phyloP scores from a whole-genome alignment of 73 alveolate species.

The Stentor roeselii region DNA sequence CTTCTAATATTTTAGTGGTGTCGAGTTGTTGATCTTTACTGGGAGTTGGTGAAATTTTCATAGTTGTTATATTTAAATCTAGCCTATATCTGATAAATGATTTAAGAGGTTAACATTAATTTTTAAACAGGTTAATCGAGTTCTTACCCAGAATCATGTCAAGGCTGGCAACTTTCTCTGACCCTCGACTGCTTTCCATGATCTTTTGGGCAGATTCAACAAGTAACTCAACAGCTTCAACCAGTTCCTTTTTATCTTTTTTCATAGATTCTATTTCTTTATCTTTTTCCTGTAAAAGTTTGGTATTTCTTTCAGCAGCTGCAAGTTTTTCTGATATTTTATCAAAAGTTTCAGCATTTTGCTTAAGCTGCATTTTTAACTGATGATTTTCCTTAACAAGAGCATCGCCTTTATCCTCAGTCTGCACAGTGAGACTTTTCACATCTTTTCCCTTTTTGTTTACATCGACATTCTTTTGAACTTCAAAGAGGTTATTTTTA shows the following conservation, averaged over 20 bases:
- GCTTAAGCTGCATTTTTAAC: not conserved
- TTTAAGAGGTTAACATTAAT: too few species aligned
- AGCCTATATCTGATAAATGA: too few species aligned
- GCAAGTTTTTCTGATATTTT: not conserved
- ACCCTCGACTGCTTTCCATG: not conserved
- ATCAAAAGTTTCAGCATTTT: not conserved
- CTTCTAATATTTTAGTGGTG: too few species aligned
- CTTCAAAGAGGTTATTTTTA: not conserved
- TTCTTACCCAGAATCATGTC: too few species aligned
- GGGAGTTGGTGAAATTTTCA: too few species aligned
- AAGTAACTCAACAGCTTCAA: not conserved
- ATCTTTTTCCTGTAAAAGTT: not conserved
- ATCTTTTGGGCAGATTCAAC: not conserved
- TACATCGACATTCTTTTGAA: not conserved
- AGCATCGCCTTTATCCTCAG: not conserved
- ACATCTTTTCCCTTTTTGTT: not conserved
- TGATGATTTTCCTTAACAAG: not conserved
- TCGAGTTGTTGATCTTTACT: too few species aligned
- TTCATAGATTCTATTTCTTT: not conserved
- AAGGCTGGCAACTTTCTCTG: too few species aligned
- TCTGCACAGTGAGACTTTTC: not conserved
- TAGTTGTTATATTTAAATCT: too few species aligned
- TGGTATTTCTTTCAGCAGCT: not conserved
- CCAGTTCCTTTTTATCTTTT: not conserved
- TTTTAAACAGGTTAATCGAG: too few species aligned